Evolutionary conservation across 345 rosid genomes (phyloP).

Genomic region (Salix exigua): DNA sequence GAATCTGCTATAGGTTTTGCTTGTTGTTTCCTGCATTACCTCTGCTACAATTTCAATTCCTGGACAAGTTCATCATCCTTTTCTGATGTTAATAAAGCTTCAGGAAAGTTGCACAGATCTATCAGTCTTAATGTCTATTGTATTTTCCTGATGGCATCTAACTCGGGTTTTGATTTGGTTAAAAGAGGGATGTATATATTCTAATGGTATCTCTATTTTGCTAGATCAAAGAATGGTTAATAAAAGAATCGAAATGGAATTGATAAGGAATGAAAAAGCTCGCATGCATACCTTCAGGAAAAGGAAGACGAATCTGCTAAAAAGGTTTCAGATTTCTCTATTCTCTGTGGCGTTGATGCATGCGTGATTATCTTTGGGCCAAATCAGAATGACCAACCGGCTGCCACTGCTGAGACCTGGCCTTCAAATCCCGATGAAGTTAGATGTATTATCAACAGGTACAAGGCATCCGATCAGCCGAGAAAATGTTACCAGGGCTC

Average conservation of each 20-base stretch:
- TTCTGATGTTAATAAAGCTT: neutral
- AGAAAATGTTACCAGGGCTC: neutral
- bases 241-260: conserved; percentile 3
- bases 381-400: neutral
- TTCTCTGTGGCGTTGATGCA: conserved; percentile 18
- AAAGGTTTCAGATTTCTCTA: conserved; percentile 15
- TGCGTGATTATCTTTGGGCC: conserved; percentile 15
- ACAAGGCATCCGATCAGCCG: neutral
- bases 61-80: neutral
- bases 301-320: conserved; percentile 13
- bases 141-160: neutral
- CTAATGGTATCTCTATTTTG: neutral
- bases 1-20: too few species aligned
- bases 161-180: neutral
- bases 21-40: too few species aligned
- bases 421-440: conserved; percentile 8
- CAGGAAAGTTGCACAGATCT: neutral
- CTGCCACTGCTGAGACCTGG: neutral
- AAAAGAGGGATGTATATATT: too few species aligned
- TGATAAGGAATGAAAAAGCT: conserved; percentile 6
- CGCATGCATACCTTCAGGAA: conserved; percentile 10
- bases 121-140: neutral
- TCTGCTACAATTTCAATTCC: too few species aligned
- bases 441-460: neutral
- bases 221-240: conserved; percentile 4